Evolutionary conservation across 2,329 filamentous ascomycete species (phyloP), one percentile per base, ranked within the genome.

Genomic region (Pyricularia pennisetigena): DNA sequence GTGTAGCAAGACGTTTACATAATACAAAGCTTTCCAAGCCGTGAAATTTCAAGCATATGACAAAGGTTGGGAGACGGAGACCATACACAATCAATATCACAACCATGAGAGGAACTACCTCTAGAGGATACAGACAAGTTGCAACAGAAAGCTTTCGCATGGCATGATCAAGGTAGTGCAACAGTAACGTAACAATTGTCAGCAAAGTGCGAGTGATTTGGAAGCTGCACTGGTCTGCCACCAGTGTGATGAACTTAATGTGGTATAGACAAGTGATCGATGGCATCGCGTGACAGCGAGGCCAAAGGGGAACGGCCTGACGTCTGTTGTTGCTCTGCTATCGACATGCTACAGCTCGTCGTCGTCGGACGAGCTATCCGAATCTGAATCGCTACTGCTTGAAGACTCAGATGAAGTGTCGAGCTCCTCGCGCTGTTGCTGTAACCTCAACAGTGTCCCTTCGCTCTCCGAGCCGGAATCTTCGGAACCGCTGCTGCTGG

Each of bases 371-470:
- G 66, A 69, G 16, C 41, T 65, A 20, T 69, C 70, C 8, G 68
- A 70, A 4, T 67, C 69, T 2, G 70, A 70, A 24, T 59, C 65
- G 64, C 63, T 57, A 65, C 62, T 67, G 64, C 69, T 69, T 61
- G 68, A 68, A 57, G 64, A 65, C 14, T 54, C 65, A 0, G 78
- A 81, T 0, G 79, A 78, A 0, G 80, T 81, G 0, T 82, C 6
- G 78, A 80, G 73, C 78, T 80, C 71, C 79, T 81, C 74, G 0
- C 68, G 67, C 10, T 67, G n/a, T 54, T 64, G 29, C 1, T 32
- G 59, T 7, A 64, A 30, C 26, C 68, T 30, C 24, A 30, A 28
- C 4, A 64, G 61, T 68, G 66, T 67, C 30, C 59, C 67, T 30
- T 70, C 70, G 65, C 69, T 69, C n/a, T 64, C 65, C 1, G 68